A percentile compares a stretch with the other conserved stretches of the same genome.
Evolutionary conservation across 2,329 filamentous ascomycete species (phyloP).

Genomic region (Calonectria honghensis): DNA sequence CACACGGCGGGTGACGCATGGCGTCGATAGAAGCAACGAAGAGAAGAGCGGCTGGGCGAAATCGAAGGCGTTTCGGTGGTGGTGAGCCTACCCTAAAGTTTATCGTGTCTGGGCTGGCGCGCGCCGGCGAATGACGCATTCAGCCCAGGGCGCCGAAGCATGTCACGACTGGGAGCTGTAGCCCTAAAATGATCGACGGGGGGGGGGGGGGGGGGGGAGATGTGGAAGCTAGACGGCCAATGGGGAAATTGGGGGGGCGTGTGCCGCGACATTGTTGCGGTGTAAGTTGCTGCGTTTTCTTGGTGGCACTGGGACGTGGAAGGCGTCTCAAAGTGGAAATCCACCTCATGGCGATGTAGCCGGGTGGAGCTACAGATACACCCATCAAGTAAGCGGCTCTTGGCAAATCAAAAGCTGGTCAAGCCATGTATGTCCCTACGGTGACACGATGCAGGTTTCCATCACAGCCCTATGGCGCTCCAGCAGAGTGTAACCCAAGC

Average conservation of each 20-base stretch:
- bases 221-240: slow-evolving; percentile 27
- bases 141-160: slow-evolving; percentile 1
- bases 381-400: background rate
- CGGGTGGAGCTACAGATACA: slow-evolving; percentile 21
- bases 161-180: slow-evolving; percentile 17
- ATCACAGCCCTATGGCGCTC: background rate
- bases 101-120: background rate
- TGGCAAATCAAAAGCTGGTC: background rate
- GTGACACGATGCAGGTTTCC: slow-evolving; percentile 12
- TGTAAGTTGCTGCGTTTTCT: slow-evolving; percentile 6
- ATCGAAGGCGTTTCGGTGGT: slow-evolving; percentile 21
- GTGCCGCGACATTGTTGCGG: slow-evolving; percentile 15
- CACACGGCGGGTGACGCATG: slow-evolving; percentile 31
- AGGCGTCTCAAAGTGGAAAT: slow-evolving; percentile 24
- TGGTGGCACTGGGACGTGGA: slow-evolving; percentile 22
- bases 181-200: slow-evolving; percentile 41
- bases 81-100: slow-evolving; percentile 28
- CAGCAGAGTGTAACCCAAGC: background rate
- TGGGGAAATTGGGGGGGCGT: slow-evolving; percentile 12
- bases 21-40: background rate
- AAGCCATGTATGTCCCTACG: background rate
- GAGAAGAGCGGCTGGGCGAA: background rate
- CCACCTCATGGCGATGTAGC: slow-evolving; percentile 13
- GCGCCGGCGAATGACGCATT: slow-evolving; percentile 18
- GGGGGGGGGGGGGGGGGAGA: too few relatives aligned